phyloP scores from a whole-genome alignment of 306 rosid genomes.

The Gastrolobium bilobum region DNA sequence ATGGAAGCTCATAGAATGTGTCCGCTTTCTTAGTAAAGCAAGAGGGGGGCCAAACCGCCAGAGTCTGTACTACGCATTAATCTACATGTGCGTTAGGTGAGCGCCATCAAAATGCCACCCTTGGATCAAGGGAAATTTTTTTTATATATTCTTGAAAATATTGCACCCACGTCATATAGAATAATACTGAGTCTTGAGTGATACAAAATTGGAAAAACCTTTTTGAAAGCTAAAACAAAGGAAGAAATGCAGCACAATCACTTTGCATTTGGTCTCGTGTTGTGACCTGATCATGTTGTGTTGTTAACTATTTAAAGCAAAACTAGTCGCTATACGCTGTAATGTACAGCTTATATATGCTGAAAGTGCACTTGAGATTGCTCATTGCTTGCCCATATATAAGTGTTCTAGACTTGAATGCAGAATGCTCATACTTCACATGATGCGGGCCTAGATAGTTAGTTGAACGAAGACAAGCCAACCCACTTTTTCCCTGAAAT shows the following conservation, averaged over 20 bases:
- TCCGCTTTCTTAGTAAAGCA: slow-evolving; percentile 40
- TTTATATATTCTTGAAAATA: not conserved
- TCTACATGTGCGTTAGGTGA: slow-evolving; percentile 56
- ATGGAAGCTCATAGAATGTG: slow-evolving; percentile 10
- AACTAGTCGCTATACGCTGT: slow-evolving; percentile 28
- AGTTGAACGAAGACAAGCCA: slow-evolving; percentile 51
- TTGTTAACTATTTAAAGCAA: slow-evolving; percentile 38
- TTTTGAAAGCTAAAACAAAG: slow-evolving; percentile 34
- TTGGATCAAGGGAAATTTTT: not conserved
- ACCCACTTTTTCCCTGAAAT: slow-evolving; percentile 40
- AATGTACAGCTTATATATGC: not conserved
- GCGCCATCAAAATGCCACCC: slow-evolving; percentile 31
- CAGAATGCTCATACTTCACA: slow-evolving; percentile 49
- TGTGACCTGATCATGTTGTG: not conserved
- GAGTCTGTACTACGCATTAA: not conserved
- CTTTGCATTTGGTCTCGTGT: not conserved
- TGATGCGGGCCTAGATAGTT: slow-evolving; percentile 59
- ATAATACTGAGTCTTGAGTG: not conserved
- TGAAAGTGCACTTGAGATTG: slow-evolving; percentile 32
- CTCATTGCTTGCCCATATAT: slow-evolving; percentile 33
- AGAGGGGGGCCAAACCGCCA: slow-evolving; percentile 22
- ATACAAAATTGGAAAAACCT: slow-evolving; percentile 21
- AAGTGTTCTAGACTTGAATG: slow-evolving; percentile 46
- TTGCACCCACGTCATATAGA: not conserved
- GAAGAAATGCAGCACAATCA: slow-evolving; percentile 4